Evolutionary conservation across 495 filamentous ascomycete genomes (phyloP).

Genomic region (Hyaloscypha finlandica): DNA sequence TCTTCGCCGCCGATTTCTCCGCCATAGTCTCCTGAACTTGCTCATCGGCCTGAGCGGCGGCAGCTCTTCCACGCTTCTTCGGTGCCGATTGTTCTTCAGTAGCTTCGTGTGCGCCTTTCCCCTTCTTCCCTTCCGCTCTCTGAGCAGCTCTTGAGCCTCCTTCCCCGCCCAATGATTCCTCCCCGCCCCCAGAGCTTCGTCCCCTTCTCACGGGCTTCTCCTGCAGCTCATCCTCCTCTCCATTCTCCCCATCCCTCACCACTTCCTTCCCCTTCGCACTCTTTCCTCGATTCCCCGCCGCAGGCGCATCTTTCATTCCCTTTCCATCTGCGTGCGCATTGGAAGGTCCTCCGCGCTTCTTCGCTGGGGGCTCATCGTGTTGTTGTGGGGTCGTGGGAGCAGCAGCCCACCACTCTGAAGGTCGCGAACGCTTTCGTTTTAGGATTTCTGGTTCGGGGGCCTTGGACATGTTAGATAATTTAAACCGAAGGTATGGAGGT

Average conservation of each 20-base stretch:
- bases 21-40: not conserved
- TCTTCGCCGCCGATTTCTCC: not conserved
- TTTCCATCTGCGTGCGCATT: not conserved
- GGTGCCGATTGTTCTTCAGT: constrained; percentile 4
- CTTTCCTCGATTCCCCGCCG: constrained; percentile 18
- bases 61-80: not conserved
- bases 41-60: not conserved
- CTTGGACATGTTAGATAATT: constrained; percentile 19
- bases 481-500: not conserved
- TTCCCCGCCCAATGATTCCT: not conserved
- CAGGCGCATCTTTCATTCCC: constrained; percentile 8
- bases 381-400: constrained; percentile 11
- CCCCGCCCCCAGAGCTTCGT: not conserved
- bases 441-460: constrained; percentile 19
- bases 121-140: not conserved
- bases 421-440: constrained; percentile 32
- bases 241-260: not conserved
- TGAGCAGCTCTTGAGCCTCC: not conserved
- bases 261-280: not conserved
- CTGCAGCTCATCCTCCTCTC: constrained; percentile 4
- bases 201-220: constrained; percentile 8
- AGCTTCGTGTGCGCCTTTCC: not conserved
- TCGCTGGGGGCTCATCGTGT: not conserved
- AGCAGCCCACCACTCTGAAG: constrained; percentile 31
- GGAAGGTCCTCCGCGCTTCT: constrained; percentile 19